Evolutionary conservation across 169 alveolate species (phyloP).

Genomic region (Eimeria nieschulzi): DNA sequence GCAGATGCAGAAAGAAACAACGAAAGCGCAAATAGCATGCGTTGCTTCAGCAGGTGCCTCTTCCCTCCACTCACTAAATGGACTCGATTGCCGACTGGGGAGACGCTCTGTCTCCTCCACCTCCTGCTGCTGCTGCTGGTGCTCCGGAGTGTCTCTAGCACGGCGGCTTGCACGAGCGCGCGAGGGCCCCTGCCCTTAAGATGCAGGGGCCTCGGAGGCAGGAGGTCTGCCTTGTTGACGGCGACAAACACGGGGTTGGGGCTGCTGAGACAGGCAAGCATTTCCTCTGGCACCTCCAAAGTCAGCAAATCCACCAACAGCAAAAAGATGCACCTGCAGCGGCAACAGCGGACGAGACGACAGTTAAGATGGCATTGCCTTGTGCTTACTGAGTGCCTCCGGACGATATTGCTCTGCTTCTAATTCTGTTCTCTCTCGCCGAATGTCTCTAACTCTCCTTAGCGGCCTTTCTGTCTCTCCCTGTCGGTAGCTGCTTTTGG

Average conservation of each 20-base stretch:
- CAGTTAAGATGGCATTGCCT: background rate
- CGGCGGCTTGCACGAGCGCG: background rate
- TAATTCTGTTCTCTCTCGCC: too few relatives aligned
- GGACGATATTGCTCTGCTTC: too few relatives aligned
- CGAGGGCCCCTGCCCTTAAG: conserved; percentile 10
- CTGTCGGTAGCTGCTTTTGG: too few relatives aligned
- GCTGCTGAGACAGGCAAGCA: background rate
- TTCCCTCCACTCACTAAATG: background rate
- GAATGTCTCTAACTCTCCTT: too few relatives aligned
- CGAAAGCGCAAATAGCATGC: background rate
- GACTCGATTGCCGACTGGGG: background rate
- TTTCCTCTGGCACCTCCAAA: background rate
- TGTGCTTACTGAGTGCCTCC: too few relatives aligned
- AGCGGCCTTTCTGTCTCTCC: too few relatives aligned
- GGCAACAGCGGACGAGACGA: conserved; percentile 3
- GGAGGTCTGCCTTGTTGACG: background rate
- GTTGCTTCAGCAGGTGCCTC: background rate
- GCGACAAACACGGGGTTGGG: background rate
- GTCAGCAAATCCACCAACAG: conserved; percentile 6
- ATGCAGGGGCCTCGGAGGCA: background rate
- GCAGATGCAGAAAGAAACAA: background rate
- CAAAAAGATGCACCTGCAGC: conserved; percentile 13
- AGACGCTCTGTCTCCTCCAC: background rate
- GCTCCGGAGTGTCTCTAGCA: background rate
- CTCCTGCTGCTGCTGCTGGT: background rate